A percentile compares a stretch with the other conserved stretches of the same genome.
Conservation (phyloP, 805 yeast species). For the Pichia kluyveri region DNA sequence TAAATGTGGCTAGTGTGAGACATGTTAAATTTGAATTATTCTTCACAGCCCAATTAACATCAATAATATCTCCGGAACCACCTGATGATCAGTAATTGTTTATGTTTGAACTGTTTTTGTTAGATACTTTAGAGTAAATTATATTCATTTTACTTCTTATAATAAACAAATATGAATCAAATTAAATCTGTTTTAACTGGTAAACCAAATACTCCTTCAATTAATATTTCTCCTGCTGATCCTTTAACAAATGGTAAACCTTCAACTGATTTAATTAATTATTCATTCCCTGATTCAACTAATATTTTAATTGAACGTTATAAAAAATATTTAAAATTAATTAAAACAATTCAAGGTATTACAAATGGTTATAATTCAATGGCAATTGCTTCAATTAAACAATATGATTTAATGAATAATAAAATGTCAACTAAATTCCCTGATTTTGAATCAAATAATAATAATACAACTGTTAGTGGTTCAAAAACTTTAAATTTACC, state of each 20-base stretch:
- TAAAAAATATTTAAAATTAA: conserved; percentile 20
- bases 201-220: not conserved
- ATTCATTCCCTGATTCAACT: conserved; percentile 20
- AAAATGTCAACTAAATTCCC: conserved; percentile 16
- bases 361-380: conserved; percentile 19
- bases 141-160: no score
- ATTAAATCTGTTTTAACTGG: not conserved
- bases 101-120: no score
- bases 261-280: conserved; percentile 7
- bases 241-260: not conserved
- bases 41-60: no score
- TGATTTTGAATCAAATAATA: conserved; percentile 22
- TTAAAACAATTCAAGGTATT: conserved; percentile 18
- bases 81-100: no score
- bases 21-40: no score
- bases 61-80: no score
- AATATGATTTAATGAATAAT: conserved; percentile 20
- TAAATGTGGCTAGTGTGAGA: no score
- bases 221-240: not conserved
- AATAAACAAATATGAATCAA: no score
- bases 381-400: conserved; percentile 15
- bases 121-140: no score
- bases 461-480: conserved; percentile 17
- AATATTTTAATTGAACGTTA: conserved; percentile 19
- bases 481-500: conserved; percentile 9